Percentiles rank a stretch among this genome's conserved stretches.
phyloP scores from a whole-genome alignment of 2,329 filamentous ascomycete genomes.

The Fusarium tanahbumbuense region DNA sequence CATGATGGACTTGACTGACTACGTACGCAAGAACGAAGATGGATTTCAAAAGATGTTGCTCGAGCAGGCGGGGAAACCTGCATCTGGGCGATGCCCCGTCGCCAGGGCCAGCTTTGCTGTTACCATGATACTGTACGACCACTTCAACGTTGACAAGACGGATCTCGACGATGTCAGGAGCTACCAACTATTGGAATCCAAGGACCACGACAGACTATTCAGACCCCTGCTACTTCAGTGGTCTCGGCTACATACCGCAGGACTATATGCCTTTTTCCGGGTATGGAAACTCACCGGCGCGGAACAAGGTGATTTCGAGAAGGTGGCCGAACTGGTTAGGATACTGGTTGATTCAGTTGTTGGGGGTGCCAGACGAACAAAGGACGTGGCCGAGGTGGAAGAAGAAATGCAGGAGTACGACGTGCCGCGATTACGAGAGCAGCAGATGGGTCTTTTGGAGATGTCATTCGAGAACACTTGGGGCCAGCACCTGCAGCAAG shows the following conservation, averaged over 20 bases:
- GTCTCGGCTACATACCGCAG: constrained; percentile 88
- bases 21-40: constrained; percentile 90
- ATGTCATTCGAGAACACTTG: constrained; percentile 94
- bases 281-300: constrained; percentile 93
- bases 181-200: constrained; percentile 78
- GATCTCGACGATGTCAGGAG: constrained; percentile 82
- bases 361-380: constrained; percentile 82
- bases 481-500: constrained; percentile 88
- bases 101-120: constrained; percentile 87
- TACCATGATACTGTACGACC: constrained; percentile 89
- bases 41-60: constrained; percentile 90
- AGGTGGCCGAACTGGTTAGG: constrained; percentile 89
- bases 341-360: constrained; percentile 92
- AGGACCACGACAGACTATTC: constrained; percentile 88
- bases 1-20: constrained; percentile 98
- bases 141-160: constrained; percentile 91
- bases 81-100: constrained; percentile 83
- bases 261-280: constrained; percentile 87
- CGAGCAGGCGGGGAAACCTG: constrained; percentile 82
- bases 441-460: constrained; percentile 94
- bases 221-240: constrained; percentile 90
- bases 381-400: constrained; percentile 87
- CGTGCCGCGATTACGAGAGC: constrained; percentile 78
- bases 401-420: constrained; percentile 90
- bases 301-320: constrained; percentile 87